A percentile compares a stretch with the other conserved stretches of the same genome.
These are phyloP conservation scores for Prunus armeniaca DNA, from an alignment of 306 rosid species.

Conservation along the genomic window DNA sequence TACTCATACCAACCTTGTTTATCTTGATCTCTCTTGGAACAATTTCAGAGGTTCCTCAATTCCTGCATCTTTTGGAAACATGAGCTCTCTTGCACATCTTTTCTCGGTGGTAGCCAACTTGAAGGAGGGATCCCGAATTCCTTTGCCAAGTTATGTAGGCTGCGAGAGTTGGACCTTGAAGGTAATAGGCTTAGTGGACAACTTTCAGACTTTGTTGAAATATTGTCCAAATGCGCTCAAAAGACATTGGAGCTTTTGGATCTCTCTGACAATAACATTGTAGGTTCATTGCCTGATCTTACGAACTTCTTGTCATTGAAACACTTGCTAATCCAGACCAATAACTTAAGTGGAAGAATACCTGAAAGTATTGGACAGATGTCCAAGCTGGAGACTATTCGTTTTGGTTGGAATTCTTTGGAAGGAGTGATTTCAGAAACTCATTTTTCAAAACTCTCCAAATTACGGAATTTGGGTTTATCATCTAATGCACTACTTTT, in stretches of 20 bases:
- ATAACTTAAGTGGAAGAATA: not conserved
- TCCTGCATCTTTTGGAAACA: not conserved
- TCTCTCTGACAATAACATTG: not conserved
- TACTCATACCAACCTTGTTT: not conserved
- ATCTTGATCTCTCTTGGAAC: rapidly evolving
- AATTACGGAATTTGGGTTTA: not conserved
- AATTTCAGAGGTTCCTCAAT: not conserved
- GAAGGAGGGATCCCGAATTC: not conserved
- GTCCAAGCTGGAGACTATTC: not conserved
- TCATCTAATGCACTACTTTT: not conserved
- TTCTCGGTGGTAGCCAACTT: too few species aligned
- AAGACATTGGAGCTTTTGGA: not conserved
- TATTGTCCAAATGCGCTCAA: not conserved
- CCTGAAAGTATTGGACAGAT: not conserved
- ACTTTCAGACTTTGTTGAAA: not conserved
- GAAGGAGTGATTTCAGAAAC: not conserved
- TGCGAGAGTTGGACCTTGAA: rapidly evolving
- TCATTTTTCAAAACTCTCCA: not conserved
- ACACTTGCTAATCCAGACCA: rapidly evolving
- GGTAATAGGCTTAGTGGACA: not conserved
- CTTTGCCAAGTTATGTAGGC: not conserved
- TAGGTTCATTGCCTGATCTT: not conserved
- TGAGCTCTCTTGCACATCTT: not conserved
- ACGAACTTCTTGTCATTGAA: not conserved
- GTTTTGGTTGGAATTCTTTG: not conserved